Base-by-base conservation (phyloP, 371 early-diverging fungal genomes). In the Apophysomyces variabilis region DNA sequence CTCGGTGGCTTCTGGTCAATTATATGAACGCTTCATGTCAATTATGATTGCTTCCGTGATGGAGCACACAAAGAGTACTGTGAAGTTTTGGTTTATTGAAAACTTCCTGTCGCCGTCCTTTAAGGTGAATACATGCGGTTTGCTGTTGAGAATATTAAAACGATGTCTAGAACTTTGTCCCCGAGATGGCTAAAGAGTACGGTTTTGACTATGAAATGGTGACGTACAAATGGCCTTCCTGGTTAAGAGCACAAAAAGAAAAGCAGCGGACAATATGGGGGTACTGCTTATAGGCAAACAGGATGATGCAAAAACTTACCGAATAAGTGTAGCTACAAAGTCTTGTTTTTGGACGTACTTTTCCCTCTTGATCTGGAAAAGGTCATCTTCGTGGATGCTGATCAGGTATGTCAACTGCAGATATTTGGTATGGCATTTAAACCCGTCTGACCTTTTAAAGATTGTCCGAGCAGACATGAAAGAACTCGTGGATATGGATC, bases 261-360 rank as follows among this genome's bases (percentile, higher is more conserved):
- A 97, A 97, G 74, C 97, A 98, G 76, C 84, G 99, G 18, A 94
- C 89, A 4, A 97, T 98, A 65, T 98, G 99, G 99, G 99, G 95
- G 58, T 71, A 74, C 38, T 14, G 11, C 18, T 32, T 18, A 47
- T 13, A 11, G 7, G n/a, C 7, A 47, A n/a, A 13, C n/a, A 47
- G 18, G 47, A 16, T 7, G 18, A 47, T 14, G 16, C 13, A 47
- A 7, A n/a, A n/a, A 9, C n/a, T n/a, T 13, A 47, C 7, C 47
- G n/a, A 45, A 12, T 26, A 5, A 41, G 7, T 38, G 7, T 62
- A 76, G 76, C 7, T 97, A 97, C 86, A 98, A 98, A 82, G 96
- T 98, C 62, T 78, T 98, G 68, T 98, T 97, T 79, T 78, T 98
- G 64, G 99, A 98, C 76, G 97, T 97, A 43, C 77, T 97, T 43